These are phyloP conservation scores for Boletus vermiculosoides DNA, from an alignment of 768 basidiomycete species.

Conservation along the genomic window DNA sequence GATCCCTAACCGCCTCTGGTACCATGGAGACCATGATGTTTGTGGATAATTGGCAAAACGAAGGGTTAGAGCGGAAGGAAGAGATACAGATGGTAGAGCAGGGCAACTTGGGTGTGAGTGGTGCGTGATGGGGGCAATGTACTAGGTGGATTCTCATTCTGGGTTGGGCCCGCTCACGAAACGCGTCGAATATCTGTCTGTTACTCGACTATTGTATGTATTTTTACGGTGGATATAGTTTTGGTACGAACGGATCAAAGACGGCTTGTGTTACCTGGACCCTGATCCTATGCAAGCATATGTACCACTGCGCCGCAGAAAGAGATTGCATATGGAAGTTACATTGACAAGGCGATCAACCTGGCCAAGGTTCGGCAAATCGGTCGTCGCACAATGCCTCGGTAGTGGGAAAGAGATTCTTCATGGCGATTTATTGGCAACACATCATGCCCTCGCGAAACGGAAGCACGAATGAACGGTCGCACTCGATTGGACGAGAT, in stretches of 20 bases:
- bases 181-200: too few species aligned
- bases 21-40: background rate
- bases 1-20: background rate
- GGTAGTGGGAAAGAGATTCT: background rate
- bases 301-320: background rate
- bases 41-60: background rate
- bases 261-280: too few species aligned
- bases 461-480: too few species aligned
- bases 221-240: too few species aligned
- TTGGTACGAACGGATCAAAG: too few species aligned
- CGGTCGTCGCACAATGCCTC: background rate
- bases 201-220: too few species aligned
- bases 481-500: too few species aligned
- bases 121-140: background rate
- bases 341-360: background rate
- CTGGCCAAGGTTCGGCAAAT: too few species aligned
- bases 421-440: background rate
- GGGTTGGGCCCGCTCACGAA: too few species aligned
- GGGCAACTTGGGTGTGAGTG: background rate
- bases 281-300: background rate
- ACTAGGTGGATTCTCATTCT: background rate
- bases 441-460: too few species aligned
- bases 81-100: background rate
- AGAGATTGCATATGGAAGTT: background rate
- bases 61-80: background rate